Evolutionary conservation across 176 grass and related monocot species (phyloP), one percentile per base, ranked within the genome.

Genomic region (Luzula sylvatica): DNA sequence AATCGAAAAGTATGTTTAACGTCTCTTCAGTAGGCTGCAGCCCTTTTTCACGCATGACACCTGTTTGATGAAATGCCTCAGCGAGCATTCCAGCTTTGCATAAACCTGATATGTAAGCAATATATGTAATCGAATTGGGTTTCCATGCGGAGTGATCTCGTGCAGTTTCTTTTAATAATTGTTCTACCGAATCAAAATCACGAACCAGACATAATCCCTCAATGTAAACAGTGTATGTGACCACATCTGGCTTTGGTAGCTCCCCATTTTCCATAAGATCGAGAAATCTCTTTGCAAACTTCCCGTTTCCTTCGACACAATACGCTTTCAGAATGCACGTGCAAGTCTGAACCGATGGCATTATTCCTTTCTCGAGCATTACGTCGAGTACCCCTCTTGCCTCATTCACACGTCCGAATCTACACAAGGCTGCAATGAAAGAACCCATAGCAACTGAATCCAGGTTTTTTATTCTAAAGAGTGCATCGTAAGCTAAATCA

Each of bases 21-120:
- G 67, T 94, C 47, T 75, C 59, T 53, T 62, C 25, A 0, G 67
- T 87, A 42, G 60, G 54, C 1, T 20, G 51, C 2, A 87, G 23
- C 9, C 73, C 82, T 50, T 65, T 87, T 50, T 23, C 19, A 15
- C 3, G 53, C 82, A 94, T 73, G 49, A 66, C 22, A 61, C 65
- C 56, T 55, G 73, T 48, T 17, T 79, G 75, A 53, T 32, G 18
- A 54, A 87, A 83, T 58, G 82, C 82, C 48, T 79, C 71, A 19
- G 75, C 78, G 28, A 64, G 42, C 20, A 50, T 63, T 3, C 78
- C 75, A 58, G 62, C 67, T 57, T 65, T 77, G 35, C 82, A 87
- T 47, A 87, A 20, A 12, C 62, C 78, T 70, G 77, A 74, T 71
- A 82, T 82, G 61, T 94, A 94, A 26, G 87, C 75, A 59, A 72